Evolutionary conservation across 2,329 filamentous ascomycete genomes (phyloP), one percentile per base, ranked within the genome.

Genomic region (Hymenoscyphus occultus): DNA sequence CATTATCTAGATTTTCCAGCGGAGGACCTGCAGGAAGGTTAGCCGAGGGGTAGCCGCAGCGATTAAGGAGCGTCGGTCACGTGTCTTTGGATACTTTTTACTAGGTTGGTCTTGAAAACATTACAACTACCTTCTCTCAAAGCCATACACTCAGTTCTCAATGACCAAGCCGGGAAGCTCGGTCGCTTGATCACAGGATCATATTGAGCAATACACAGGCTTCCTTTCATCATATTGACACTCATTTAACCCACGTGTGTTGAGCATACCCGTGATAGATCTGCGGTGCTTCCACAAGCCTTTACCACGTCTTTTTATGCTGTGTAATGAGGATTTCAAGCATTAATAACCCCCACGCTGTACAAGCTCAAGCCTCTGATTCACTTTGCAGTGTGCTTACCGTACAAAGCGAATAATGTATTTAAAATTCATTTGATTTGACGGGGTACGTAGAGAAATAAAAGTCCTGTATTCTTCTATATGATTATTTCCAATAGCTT

Each of bases 181-280:
- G 3, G 19, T 28, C 28, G 12, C n/a, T 57, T 57, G 14, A 31
- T 57, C 22, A 16, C 6, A 31, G 13, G 14, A 22, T 57, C 54
- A 14, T 14, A 12, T 59, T 19, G 58, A 19, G 35, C 22, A 31
- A 19, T 19, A 60, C 6, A 16, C n/a, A 12, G 39, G 14, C 56
- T 51, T 58, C 61, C 19, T 59, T 42, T 63, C 32, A 58, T 14
- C 61, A 59, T 19, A 32, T 48, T 39, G 22, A 56, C 48, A 58
- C n/a, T 63, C 56, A 63, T 63, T 19, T 63, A 45, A 39, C 39
- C 61, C 61, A 63, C 61, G 61, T 63, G 61, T 14, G 39, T 57
- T 48, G 51, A 59, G 16, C 39, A 42, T 58, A 59, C 40, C 56
- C 56, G 56, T 54, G 61, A 63, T 63, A 63, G 61, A 63, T 63